Evolutionary conservation across 2,329 filamentous ascomycete genomes (phyloP).

Genomic region (Colletotrichum aenigma): DNA sequence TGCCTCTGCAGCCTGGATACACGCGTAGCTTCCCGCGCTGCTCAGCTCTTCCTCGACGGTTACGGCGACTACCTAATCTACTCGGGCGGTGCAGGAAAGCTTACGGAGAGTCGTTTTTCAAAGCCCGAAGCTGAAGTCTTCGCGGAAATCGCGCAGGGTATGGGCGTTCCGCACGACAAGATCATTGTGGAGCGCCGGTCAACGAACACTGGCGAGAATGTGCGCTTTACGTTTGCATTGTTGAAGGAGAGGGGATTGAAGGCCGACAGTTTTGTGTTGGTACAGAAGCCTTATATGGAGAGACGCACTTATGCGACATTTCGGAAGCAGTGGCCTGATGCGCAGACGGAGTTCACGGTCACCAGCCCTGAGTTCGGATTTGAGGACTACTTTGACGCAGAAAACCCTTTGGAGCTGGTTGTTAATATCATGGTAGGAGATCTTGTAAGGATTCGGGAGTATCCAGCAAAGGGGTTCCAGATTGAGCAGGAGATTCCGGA

Average conservation of each 20-base stretch:
- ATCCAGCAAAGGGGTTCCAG: slow-evolving; percentile 47
- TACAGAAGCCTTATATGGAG: slow-evolving; percentile 56
- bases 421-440: slow-evolving; percentile 50
- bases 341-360: slow-evolving; percentile 36
- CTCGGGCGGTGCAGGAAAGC: slow-evolving; percentile 44
- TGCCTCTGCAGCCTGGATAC: slow-evolving; percentile 52
- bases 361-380: slow-evolving; percentile 44
- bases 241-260: slow-evolving; percentile 30
- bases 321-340: slow-evolving; percentile 48
- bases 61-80: slow-evolving; percentile 45
- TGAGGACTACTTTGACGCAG: slow-evolving; percentile 42
- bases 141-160: slow-evolving; percentile 40
- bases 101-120: slow-evolving; percentile 42
- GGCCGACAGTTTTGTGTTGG: slow-evolving; percentile 41
- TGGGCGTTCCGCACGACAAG: slow-evolving; percentile 42
- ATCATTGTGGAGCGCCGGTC: slow-evolving; percentile 44
- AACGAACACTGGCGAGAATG: slow-evolving; percentile 52
- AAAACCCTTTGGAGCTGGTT: slow-evolving; percentile 46
- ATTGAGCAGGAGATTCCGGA: slow-evolving; percentile 45
- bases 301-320: slow-evolving; percentile 50
- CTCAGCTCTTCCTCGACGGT: slow-evolving; percentile 44
- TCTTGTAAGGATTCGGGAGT: slow-evolving; percentile 45
- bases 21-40: slow-evolving; percentile 46
- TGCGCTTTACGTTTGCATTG: slow-evolving; percentile 45
- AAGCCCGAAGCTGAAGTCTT: slow-evolving; percentile 48